Evolutionary conservation across 2,329 filamentous ascomycete genomes (phyloP), one percentile per base, ranked within the genome.

Genomic region (Clonostachys rhizophaga): DNA sequence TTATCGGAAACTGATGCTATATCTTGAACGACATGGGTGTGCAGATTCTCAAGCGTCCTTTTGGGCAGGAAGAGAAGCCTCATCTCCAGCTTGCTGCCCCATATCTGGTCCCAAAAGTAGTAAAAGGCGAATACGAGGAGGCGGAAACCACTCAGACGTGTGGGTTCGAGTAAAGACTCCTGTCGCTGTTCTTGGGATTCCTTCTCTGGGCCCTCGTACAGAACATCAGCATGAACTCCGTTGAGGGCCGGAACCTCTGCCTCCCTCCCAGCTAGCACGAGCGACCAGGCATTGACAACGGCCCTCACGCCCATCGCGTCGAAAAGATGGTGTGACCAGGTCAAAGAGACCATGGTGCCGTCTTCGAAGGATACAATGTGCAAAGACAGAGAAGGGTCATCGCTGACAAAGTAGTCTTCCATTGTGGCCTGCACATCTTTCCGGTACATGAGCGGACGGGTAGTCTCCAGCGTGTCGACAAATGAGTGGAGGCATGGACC

Each of bases 361-460:
- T 81, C 70, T 4, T 53, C 55, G 54, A 81, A 80, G 0, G 67
- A 66, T 4, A 69, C 66, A 40, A 79, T 60, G 50, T 76, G 72
- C 5, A 80, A 57, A 5, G 66, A 65, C 5, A 80, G 55, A 52
- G 72, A 69, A 1, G 75, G 75, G n/a, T 53, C 57, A 53, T 78
- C 74, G 6, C 55, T 50, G 40, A 57, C 54, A 12, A 74, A 43
- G 49, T 69, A 73, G 46, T 76, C 71, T 2, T 63, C 55, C 1
- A 73, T 50, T 4, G 52, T 61, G 9, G 17, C 43, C 5, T 55
- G 56, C 7, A 50, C 52, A 11, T 49, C 50, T 14, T 30, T 30
- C 24, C 24, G 24, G 24, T 30, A 30, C 8, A 30, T 30, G 24
- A 30, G 24, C 24, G 24, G 24, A 30, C 24, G 24, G 8, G 24